These are phyloP conservation scores for Mikania micrantha DNA, from an alignment of 129 eudicot genomes.

Conservation along the genomic window DNA sequence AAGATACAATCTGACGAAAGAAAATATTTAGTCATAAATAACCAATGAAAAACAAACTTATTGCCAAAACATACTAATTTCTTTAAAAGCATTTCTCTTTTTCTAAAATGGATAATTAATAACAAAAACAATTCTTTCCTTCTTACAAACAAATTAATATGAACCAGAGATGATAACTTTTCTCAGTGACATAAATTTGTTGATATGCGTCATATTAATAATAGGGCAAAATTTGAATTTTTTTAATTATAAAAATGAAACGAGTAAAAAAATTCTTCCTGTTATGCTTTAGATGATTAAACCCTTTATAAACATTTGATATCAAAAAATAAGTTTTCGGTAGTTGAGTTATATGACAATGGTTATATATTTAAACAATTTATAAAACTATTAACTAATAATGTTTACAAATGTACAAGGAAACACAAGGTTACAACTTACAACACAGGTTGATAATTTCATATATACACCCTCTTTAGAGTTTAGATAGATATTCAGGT, in stretches of 20 bases:
- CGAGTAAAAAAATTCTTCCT: neutral
- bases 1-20: too few relatives aligned
- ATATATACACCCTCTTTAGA: conserved; percentile 12
- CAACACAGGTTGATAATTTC: conserved; percentile 9
- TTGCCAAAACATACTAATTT: too few relatives aligned
- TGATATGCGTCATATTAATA: neutral
- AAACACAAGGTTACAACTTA: conserved; percentile 19
- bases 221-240: too few relatives aligned
- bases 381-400: neutral
- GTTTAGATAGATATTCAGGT: neutral
- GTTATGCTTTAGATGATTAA: too few relatives aligned
- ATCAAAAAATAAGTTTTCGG: neutral
- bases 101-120: too few relatives aligned
- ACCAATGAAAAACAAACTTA: too few relatives aligned
- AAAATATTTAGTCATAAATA: too few relatives aligned
- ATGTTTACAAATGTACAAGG: neutral
- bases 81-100: too few relatives aligned
- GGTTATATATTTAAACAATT: neutral
- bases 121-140: too few relatives aligned
- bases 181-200: neutral
- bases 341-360: neutral
- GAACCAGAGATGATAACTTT: conserved; percentile 28
- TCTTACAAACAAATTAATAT: too few relatives aligned
- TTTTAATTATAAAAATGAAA: neutral
- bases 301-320: neutral